phyloP scores from a whole-genome alignment of 2,329 filamentous ascomycete species.

The Talaromyces sp. region DNA sequence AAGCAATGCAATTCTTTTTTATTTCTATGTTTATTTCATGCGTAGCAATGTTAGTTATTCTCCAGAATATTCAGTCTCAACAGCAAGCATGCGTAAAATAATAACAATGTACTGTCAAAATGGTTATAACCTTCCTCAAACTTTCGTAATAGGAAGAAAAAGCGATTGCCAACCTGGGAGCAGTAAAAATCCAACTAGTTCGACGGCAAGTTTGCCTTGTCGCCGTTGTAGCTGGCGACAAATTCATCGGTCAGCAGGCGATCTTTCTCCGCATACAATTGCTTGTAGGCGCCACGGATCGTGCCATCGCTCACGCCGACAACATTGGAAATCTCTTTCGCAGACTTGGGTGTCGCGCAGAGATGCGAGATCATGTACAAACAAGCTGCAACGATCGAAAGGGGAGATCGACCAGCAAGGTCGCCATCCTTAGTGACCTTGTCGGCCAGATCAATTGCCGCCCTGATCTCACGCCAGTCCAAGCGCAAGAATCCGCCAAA shows the following conservation, averaged over 20 bases:
- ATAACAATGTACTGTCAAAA: neutral
- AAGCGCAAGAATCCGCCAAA: constrained; percentile 82
- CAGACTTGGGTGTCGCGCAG: constrained; percentile 70
- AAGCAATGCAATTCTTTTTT: neutral
- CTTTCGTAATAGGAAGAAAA: neutral
- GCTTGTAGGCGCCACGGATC: constrained; percentile 92
- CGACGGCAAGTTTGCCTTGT: constrained; percentile 65
- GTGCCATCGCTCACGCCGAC: constrained; percentile 94
- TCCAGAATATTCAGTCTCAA: neutral
- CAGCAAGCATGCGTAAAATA: neutral
- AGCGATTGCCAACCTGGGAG: neutral
- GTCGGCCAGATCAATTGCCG: constrained; percentile 73
- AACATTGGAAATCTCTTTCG: constrained; percentile 81
- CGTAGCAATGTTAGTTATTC: neutral
- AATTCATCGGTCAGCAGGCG: constrained; percentile 71
- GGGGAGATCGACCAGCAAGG: constrained; percentile 84
- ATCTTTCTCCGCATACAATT: constrained; percentile 70
- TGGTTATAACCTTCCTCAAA: neutral
- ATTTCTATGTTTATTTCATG: neutral
- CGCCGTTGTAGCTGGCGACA: constrained; percentile 66
- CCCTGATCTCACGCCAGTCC: constrained; percentile 70
- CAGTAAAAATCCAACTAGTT: neutral
- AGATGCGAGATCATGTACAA: constrained; percentile 95
- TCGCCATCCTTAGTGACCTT: constrained; percentile 73
- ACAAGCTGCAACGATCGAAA: constrained; percentile 90